Evolutionary conservation across 257 asterid species (phyloP).

Genomic region (Petunia axillaris): DNA sequence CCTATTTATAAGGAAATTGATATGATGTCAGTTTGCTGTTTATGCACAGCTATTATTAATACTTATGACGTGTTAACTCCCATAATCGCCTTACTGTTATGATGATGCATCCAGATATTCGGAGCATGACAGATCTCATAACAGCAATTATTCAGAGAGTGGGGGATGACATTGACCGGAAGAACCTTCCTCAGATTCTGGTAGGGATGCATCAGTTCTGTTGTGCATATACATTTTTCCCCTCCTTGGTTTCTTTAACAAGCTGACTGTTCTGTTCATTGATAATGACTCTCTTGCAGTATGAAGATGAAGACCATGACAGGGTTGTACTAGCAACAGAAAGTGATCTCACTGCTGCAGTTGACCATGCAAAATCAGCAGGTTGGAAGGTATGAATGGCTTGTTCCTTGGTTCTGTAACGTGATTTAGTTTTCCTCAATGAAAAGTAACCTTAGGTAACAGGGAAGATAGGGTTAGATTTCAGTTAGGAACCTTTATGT

Average conservation of each 20-base stretch:
- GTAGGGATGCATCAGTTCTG: slow-evolving; percentile 35
- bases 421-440: background rate
- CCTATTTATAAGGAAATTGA: background rate
- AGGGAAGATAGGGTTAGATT: background rate
- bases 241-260: slow-evolving; percentile 4
- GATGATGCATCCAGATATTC: slow-evolving; percentile 51
- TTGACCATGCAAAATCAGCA: slow-evolving; percentile 81
- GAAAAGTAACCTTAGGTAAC: background rate
- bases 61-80: background rate
- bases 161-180: slow-evolving; percentile 84
- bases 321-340: slow-evolving; percentile 83
- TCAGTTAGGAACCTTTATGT: background rate
- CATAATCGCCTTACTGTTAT: background rate
- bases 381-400: slow-evolving; percentile 87
- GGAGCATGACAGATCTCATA: slow-evolving; percentile 67
- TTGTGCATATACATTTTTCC: background rate
- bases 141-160: slow-evolving; percentile 85
- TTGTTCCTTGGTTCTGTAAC: background rate
- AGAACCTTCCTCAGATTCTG: slow-evolving; percentile 85
- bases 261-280: background rate
- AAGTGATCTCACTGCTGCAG: slow-evolving; percentile 88
- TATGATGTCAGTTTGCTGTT: background rate
- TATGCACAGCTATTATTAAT: background rate
- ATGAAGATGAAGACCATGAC: slow-evolving; percentile 93
- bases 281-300: slow-evolving; percentile 48